Percentiles rank a stretch among this genome's conserved stretches.
phyloP scores from a whole-genome alignment of 768 basidiomycete genomes.

The Mycena kentingensis region DNA sequence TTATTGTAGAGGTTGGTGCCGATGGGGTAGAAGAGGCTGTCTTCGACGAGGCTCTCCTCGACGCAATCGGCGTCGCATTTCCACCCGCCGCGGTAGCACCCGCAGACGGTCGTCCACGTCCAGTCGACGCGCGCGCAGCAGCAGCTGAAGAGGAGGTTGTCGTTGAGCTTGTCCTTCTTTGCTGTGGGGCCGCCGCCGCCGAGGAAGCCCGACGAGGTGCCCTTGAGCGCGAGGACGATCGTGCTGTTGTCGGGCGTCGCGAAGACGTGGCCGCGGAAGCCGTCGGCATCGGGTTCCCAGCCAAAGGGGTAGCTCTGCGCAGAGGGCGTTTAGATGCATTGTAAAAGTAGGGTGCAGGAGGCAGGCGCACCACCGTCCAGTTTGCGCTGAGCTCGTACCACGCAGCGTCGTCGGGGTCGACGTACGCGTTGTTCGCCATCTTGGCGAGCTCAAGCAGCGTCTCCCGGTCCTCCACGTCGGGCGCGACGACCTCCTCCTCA shows the following conservation, averaged over 20 bases:
- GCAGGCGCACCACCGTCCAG: conserved; percentile 61
- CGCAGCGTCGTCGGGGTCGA: conserved; percentile 53
- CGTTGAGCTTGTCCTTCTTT: too few species aligned
- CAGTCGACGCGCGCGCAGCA: conserved; percentile 93
- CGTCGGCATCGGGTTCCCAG: conserved; percentile 87
- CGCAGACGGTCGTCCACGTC: conserved; percentile 94
- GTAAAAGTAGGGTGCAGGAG: conserved; percentile 1
- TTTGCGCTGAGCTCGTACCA: conserved; percentile 78
- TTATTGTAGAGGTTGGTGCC: conserved; percentile 97
- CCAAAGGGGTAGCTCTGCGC: conserved; percentile 78
- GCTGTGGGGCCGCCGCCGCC: too few species aligned
- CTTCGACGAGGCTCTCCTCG: conserved; percentile 70
- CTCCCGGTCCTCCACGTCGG: conserved; percentile 75
- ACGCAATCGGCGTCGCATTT: conserved; percentile 83
- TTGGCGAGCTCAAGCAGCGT: conserved; percentile 84
- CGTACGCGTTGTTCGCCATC: conserved; percentile 95
- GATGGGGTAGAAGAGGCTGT: conserved; percentile 87
- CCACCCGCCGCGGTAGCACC: conserved; percentile 78
- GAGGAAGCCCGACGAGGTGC: conserved; percentile 89
- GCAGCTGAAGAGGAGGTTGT: conserved; percentile 90
- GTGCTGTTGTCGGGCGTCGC: conserved; percentile 81
- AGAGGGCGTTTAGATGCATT: neutral
- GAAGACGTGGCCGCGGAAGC: conserved; percentile 90
- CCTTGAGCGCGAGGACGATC: conserved; percentile 88
- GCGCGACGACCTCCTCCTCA: conserved; percentile 69